Conservation (phyloP, 257 asterid genomes). For the Solanum pimpinellifolium region DNA sequence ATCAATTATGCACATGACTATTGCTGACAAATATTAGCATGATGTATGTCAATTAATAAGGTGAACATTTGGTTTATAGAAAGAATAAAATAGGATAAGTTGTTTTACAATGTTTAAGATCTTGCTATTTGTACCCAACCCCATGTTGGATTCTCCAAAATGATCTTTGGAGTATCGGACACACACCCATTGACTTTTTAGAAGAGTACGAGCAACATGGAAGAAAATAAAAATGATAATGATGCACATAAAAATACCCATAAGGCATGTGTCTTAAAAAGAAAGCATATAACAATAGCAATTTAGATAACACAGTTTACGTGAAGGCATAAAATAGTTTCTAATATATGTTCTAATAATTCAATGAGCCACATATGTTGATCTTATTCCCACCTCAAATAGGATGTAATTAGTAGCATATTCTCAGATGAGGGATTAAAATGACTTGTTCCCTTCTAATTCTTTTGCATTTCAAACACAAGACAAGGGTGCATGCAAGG, state of each 20-base stretch:
- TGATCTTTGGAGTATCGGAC: not conserved
- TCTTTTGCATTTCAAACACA: not conserved
- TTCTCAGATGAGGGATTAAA: not conserved
- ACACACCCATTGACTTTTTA: not conserved
- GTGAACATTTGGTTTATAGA: not conserved
- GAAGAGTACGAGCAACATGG: not conserved
- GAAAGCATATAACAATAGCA: not conserved
- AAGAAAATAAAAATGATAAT: not conserved
- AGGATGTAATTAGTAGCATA: not conserved
- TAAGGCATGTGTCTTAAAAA: not conserved
- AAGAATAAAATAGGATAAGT: not conserved
- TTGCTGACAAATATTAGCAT: not conserved
- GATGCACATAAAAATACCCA: not conserved
- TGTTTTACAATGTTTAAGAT: not conserved
- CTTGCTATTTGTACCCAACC: not conserved
- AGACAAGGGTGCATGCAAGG: not conserved
- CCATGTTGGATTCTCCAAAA: not conserved
- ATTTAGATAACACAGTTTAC: not conserved
- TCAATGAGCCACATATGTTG: not conserved
- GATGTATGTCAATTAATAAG: not conserved
- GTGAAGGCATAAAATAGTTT: not conserved
- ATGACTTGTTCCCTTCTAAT: not conserved
- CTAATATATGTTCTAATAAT: not conserved
- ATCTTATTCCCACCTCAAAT: not conserved
- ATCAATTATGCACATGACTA: not conserved